A percentile compares a stretch with the other conserved stretches of the same genome.
These are phyloP conservation scores for Phytophthora lateralis DNA, from an alignment of 352 stramenopile genomes.

Conservation along the genomic window DNA sequence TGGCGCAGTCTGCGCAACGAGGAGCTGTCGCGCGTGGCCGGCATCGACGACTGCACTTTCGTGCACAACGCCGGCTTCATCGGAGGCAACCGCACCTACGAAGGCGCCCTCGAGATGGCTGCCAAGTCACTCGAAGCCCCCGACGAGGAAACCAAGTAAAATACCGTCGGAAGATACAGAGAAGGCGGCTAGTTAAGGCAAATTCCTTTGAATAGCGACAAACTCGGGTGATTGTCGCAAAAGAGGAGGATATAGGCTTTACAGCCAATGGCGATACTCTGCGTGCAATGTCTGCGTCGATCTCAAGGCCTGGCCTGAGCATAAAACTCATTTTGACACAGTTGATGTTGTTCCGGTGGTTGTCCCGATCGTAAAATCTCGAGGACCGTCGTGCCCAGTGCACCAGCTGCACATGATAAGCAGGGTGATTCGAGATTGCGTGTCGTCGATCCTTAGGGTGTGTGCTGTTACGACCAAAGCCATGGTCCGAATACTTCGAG, in stretches of 20 bases:
- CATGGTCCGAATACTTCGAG: slow-evolving; percentile 37
- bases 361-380: no score
- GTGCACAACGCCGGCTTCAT: slow-evolving; percentile 99
- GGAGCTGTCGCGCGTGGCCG: slow-evolving; percentile 99
- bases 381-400: no score
- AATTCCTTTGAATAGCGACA: no score
- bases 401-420: no score
- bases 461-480: slow-evolving; percentile 34
- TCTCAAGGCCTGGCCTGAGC: no score
- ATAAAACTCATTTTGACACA: no score
- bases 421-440: slow-evolving; percentile 18
- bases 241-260: no score
- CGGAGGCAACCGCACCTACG: slow-evolving; percentile 95
- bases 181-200: neutral
- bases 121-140: slow-evolving; percentile 55
- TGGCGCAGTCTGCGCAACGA: slow-evolving; percentile 97
- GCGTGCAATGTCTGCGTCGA: no score
- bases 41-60: slow-evolving; percentile 99
- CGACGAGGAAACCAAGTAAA: slow-evolving; percentile 30
- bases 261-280: no score
- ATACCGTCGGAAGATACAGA: neutral
- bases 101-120: slow-evolving; percentile 96
- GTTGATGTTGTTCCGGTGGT: no score
- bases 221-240: no score
- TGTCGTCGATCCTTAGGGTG: slow-evolving; percentile 47